Evolutionary conservation across 1,284 basidiomycete species (phyloP).

Genomic region (Malassezia equina): DNA sequence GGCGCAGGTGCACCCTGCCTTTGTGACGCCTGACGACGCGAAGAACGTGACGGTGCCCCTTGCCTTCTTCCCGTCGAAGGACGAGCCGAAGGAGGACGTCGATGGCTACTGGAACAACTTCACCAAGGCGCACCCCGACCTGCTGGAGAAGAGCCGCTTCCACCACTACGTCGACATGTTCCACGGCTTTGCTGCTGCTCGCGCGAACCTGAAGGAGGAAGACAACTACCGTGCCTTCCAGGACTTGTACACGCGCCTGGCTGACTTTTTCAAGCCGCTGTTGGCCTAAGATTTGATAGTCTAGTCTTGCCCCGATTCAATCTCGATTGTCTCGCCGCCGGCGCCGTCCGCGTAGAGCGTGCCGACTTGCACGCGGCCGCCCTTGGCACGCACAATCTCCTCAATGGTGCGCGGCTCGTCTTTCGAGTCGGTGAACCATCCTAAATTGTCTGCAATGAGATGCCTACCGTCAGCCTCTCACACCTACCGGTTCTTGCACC

Average conservation of each 20-base stretch:
- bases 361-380: conserved; percentile 33
- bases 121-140: conserved; percentile 49
- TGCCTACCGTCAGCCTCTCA: conserved; percentile 16
- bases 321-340: conserved; percentile 43
- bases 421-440: conserved; percentile 39
- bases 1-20: conserved; percentile 43
- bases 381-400: conserved; percentile 40
- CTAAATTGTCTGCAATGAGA: conserved; percentile 45
- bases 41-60: conserved; percentile 55
- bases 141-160: conserved; percentile 55
- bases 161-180: conserved; percentile 52
- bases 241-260: conserved; percentile 55
- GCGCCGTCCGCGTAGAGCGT: conserved; percentile 25
- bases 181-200: conserved; percentile 65
- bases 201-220: conserved; percentile 57
- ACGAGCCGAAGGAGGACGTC: conserved; percentile 53
- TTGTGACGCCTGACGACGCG: conserved; percentile 56
- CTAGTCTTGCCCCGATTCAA: conserved; percentile 10
- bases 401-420: conserved; percentile 41
- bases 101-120: conserved; percentile 54
- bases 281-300: neutral
- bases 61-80: conserved; percentile 57
- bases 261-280: conserved; percentile 21
- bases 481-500: conserved; percentile 65
- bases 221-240: conserved; percentile 61